phyloP scores from a whole-genome alignment of 768 basidiomycete species.

The Agaricus bisporus region DNA sequence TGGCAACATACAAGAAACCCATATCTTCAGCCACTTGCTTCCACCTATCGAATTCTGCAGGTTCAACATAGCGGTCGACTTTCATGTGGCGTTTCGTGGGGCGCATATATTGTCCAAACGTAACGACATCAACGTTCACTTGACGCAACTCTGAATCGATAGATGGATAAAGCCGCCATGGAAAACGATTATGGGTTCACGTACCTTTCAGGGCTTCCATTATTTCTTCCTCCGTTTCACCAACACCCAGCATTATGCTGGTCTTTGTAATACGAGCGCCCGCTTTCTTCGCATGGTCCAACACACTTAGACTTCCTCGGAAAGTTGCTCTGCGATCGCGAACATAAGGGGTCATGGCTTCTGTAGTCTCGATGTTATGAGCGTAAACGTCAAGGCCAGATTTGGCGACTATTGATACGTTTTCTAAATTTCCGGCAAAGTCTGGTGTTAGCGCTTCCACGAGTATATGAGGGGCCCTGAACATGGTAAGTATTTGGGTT shows the following conservation, averaged over 20 bases:
- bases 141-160: slow-evolving; percentile 69
- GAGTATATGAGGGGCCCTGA: slow-evolving; percentile 88
- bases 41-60: slow-evolving; percentile 90
- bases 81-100: slow-evolving; percentile 99
- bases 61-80: slow-evolving; percentile 93
- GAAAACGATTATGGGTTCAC: not conserved
- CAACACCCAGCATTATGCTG: slow-evolving; percentile 97
- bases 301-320: slow-evolving; percentile 73
- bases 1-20: slow-evolving; percentile 97
- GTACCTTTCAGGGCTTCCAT: slow-evolving; percentile 76
- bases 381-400: slow-evolving; percentile 98
- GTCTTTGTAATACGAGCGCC: slow-evolving; percentile 93
- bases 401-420: slow-evolving; percentile 77
- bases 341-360: slow-evolving; percentile 89
- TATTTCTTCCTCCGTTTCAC: slow-evolving; percentile 82
- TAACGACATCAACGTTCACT: slow-evolving; percentile 91
- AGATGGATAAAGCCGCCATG: not conserved
- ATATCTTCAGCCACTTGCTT: slow-evolving; percentile 84
- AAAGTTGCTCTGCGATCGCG: slow-evolving; percentile 93
- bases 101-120: slow-evolving; percentile 99
- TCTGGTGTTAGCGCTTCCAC: slow-evolving; percentile 97
- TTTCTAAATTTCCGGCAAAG: slow-evolving; percentile 73
- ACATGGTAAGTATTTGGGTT: not conserved
- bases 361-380: slow-evolving; percentile 96
- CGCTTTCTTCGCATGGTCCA: slow-evolving; percentile 77